Evolutionary conservation across 2,329 filamentous ascomycete genomes (phyloP), one percentile per base, ranked within the genome.

Genomic region (Basipetospora chlamydospora): DNA sequence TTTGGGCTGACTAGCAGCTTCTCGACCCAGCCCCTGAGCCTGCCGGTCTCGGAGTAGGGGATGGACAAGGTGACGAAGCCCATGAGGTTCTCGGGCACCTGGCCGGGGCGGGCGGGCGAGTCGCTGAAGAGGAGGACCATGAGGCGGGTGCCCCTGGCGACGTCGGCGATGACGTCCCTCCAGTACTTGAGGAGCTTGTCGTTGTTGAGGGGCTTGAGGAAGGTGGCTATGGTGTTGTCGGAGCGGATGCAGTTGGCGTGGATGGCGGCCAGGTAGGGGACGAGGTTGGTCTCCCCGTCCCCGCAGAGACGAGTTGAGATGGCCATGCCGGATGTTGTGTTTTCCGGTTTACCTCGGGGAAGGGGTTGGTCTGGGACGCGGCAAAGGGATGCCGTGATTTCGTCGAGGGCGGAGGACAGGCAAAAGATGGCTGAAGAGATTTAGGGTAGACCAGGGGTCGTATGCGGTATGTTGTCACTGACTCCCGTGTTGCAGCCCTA

Each of bases 171-270:
- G 17, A 62, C 56, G 16, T 61, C 58, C 46, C 66, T 64, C 73
- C 73, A 78, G 61, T 66, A 77, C 7, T 56, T 45, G 21, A 70
- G 55, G 26, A 78, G 64, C 47, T 70, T 70, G 26, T 64, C 58
- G 47, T 70, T 60, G 33, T 63, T 63, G 23, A 77, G 55, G 0
- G 73, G 73, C n/a, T 70, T 69, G 11, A 73, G 57, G 48, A 77
- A 78, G 4, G 63, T 69, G 18, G 68, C 68, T 25, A 72, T 61
- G 42, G 65, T 67, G 47, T 63, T 59, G 53, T 73, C 71, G 41
- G 64, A 56, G 4, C 64, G 67, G 48, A 79, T 73, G 53, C 72
- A 76, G 11, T 64, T 61, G 40, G 62, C 66, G 44, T 77, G 73
- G 17, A 78, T 59, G 32, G 63, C 61, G 25, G 70, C 71, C 13